Conservation (phyloP, 1,284 basidiomycete species). For the Phlebopus sp. region DNA sequence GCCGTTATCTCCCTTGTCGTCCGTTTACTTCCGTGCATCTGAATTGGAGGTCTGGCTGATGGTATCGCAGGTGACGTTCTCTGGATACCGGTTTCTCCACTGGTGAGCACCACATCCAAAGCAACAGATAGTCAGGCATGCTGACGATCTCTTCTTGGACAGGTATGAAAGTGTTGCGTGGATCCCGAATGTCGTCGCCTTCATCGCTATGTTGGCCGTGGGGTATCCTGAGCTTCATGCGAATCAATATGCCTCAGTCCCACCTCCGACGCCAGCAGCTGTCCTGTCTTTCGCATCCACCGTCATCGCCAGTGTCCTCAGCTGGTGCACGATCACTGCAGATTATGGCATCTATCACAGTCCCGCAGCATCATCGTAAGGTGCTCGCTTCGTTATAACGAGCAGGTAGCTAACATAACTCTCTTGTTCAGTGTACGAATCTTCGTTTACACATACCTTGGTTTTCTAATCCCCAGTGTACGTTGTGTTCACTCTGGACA, state of each 20-base stretch:
- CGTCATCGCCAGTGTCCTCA: constrained; percentile 42
- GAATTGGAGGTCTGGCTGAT: constrained; percentile 7
- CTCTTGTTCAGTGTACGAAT: constrained; percentile 39
- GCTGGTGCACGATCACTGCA: constrained; percentile 54
- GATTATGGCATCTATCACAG: constrained; percentile 63
- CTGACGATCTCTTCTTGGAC: background rate
- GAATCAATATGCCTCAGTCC: constrained; percentile 30
- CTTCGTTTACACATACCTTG: constrained; percentile 65
- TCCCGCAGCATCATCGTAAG: constrained; percentile 46
- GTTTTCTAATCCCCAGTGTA: constrained; percentile 58
- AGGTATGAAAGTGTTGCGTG: constrained; percentile 59
- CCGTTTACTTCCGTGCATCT: constrained; percentile 16
- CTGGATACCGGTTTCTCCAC: constrained; percentile 64
- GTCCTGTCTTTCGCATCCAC: constrained; percentile 46
- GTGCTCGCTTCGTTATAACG: too few species aligned
- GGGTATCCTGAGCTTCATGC: constrained; percentile 37
- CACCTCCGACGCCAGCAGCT: constrained; percentile 27
- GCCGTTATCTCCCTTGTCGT: constrained; percentile 64
- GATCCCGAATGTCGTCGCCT: constrained; percentile 65
- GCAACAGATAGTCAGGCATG: background rate
- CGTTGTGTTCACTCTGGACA: constrained; percentile 20
- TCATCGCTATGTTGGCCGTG: constrained; percentile 62
- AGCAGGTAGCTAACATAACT: too few species aligned
- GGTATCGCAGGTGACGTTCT: constrained; percentile 43
- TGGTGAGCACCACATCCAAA: constrained; percentile 32